phyloP scores from a whole-genome alignment of 805 yeast species.

The Candida namnaoensis region DNA sequence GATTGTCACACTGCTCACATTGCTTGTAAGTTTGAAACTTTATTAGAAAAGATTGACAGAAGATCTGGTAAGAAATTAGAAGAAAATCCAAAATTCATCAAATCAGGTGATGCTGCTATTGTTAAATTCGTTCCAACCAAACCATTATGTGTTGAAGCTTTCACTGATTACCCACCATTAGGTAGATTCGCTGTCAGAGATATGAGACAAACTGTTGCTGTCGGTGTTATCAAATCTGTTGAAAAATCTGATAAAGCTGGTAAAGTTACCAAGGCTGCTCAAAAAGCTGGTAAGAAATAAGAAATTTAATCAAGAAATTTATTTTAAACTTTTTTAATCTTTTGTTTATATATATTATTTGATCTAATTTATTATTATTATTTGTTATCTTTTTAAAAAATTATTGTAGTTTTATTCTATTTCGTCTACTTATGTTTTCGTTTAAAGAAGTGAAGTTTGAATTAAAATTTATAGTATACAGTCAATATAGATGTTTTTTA shows the following conservation, averaged over 20 bases:
- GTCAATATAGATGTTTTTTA: too few relatives aligned
- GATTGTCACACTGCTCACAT: constrained; percentile 93
- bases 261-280: constrained; percentile 96
- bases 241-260: constrained; percentile 81
- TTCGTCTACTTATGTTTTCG: too few relatives aligned
- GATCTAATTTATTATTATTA: too few relatives aligned
- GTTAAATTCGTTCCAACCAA: constrained; percentile 84
- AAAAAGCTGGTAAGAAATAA: constrained; percentile 21
- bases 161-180: constrained; percentile 94
- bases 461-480: too few relatives aligned
- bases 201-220: constrained; percentile 99
- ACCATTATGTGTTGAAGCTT: constrained; percentile 95
- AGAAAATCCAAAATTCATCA: constrained; percentile 87
- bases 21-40: constrained; percentile 81
- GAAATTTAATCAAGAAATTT: not conserved
- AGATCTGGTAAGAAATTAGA: constrained; percentile 91
- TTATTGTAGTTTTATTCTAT: too few relatives aligned
- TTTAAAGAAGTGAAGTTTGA: too few relatives aligned
- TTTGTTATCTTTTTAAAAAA: too few relatives aligned
- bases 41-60: constrained; percentile 84
- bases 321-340: not conserved
- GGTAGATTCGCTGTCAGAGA: constrained; percentile 99
- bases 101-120: constrained; percentile 95
- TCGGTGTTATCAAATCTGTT: constrained; percentile 97
- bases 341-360: too few relatives aligned